Evolutionary conservation across 177 flowering plant genomes (phyloP), one percentile per base, ranked within the genome.

Genomic region (Vitis hybrid): DNA sequence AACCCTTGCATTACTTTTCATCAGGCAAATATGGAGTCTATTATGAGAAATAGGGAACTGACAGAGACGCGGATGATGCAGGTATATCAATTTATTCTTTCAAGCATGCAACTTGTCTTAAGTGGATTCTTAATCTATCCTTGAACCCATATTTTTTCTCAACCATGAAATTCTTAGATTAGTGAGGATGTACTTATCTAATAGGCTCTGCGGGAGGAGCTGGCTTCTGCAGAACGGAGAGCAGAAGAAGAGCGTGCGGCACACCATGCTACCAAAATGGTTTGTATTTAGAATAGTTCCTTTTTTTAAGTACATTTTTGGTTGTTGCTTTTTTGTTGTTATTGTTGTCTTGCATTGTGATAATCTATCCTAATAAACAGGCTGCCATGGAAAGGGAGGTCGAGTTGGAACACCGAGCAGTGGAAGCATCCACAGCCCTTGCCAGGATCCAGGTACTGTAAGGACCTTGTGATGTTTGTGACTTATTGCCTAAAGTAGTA

Each of bases 1-100:
- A 50, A 69, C 60, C 2, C 31, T 59, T 55, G 51, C 45, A 59
- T 18, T 67, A 50, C 48, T 73, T 75, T 62, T 65, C 18, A 19
- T 70, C 89, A 95, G 99, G 97, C 87, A 72, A 88, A 89, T 80
- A 90, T 87, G 91, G 99, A 96, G 64, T 84, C 97, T 50, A 79
- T 90, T 5, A 92, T 89, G 94, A 92, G 97, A 83, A 92, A 84
- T 72, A 86, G 99, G 76, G 99, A 96, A 73, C 72, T 96, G 49
- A 83, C 98, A 52, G 99, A 96, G 79, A 93, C 99, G 60, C 85
- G 98, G 73, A 92, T 96, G 97, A 92, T 90, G 89, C 99, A 96
- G 84, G 98, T 96, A 76, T 72, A 78, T 66, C 63, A 12, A 16
- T 73, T 20, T 39, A 8, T 51, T 61, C 10, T 15, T 53, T 57